Percentiles rank a stretch among this genome's conserved stretches.
Evolutionary conservation across 805 yeast genomes (phyloP).

Genomic region (Candida xyloterini): DNA sequence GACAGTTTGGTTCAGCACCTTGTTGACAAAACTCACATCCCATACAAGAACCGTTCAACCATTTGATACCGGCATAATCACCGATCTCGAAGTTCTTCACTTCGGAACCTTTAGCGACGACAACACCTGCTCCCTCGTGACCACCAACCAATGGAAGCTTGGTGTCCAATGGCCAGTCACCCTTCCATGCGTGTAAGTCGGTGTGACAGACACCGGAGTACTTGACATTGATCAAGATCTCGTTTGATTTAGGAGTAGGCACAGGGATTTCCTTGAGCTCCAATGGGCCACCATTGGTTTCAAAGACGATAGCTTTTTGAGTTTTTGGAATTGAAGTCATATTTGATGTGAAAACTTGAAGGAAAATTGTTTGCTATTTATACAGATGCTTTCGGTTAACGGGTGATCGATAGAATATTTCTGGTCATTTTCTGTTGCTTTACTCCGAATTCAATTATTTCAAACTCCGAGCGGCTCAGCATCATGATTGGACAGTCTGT

Average conservation of each 20-base stretch:
- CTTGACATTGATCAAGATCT: conserved; percentile 75
- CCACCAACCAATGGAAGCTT: conserved; percentile 82
- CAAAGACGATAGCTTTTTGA: conserved; percentile 71
- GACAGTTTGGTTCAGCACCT: conserved; percentile 69
- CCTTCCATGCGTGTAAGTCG: conserved; percentile 91
- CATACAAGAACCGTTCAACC: conserved; percentile 78
- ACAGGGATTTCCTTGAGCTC: conserved; percentile 73
- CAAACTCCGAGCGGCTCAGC: conserved; percentile 3
- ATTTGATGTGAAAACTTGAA: neutral
- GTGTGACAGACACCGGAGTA: conserved; percentile 95
- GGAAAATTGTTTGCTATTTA: conserved; percentile 8
- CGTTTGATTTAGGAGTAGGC: conserved; percentile 74
- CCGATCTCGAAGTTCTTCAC: conserved; percentile 74
- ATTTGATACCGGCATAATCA: conserved; percentile 79
- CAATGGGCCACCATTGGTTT: conserved; percentile 61
- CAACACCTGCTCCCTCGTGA: conserved; percentile 88
- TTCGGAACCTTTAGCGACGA: conserved; percentile 69
- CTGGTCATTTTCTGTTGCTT: conserved; percentile 5
- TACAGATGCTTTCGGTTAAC: conserved; percentile 1
- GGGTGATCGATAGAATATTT: conserved; percentile 1
- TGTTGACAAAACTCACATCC: conserved; percentile 71
- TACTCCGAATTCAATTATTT: conserved; percentile 7
- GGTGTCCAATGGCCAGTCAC: conserved; percentile 84
- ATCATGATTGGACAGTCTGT: conserved; percentile 2
- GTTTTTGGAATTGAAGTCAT: conserved; percentile 50